Conservation (phyloP, 805 yeast species). For the Saccharomycopsis sp. region DNA sequence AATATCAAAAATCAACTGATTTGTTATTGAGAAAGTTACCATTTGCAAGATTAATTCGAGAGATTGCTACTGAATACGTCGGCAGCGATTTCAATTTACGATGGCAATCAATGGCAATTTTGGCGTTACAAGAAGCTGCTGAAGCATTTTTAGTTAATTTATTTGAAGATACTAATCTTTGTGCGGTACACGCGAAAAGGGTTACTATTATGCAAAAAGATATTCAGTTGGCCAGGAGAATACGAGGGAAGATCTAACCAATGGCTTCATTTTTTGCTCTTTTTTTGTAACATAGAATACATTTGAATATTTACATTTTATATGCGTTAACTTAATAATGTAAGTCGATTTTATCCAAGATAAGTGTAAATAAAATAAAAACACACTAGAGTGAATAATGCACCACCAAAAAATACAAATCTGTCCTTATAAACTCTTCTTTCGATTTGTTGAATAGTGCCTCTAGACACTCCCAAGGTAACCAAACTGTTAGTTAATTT, state of each 20-base stretch:
- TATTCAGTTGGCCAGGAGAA: conserved; percentile 71
- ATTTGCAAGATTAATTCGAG: conserved; percentile 69
- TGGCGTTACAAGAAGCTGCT: conserved; percentile 76
- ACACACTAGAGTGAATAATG: conserved; percentile 49
- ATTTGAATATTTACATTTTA: too few relatives aligned
- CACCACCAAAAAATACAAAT: conserved; percentile 75
- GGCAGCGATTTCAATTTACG: conserved; percentile 51
- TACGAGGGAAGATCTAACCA: conserved; percentile 47
- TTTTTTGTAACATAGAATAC: too few relatives aligned
- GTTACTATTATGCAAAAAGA: conserved; percentile 85
- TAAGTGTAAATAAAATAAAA: conserved; percentile 64
- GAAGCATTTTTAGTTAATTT: conserved; percentile 71
- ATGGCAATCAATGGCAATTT: conserved; percentile 74
- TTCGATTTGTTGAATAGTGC: conserved; percentile 75
- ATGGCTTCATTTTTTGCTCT: too few relatives aligned
- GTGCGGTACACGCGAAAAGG: conserved; percentile 75
- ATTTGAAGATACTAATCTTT: conserved; percentile 67
- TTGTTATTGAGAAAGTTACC: conserved; percentile 65
- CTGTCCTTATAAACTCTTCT: conserved; percentile 81
- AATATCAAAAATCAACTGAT: conserved; percentile 62
- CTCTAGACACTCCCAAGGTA: conserved; percentile 81
- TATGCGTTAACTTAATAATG: neutral
- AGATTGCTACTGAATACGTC: conserved; percentile 50
- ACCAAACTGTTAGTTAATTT: conserved; percentile 61
- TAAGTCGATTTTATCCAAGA: conserved; percentile 38